Evolutionary conservation across 192 early-diverging fungal genomes (phyloP).

Genomic region (Backusella psychrophila): DNA sequence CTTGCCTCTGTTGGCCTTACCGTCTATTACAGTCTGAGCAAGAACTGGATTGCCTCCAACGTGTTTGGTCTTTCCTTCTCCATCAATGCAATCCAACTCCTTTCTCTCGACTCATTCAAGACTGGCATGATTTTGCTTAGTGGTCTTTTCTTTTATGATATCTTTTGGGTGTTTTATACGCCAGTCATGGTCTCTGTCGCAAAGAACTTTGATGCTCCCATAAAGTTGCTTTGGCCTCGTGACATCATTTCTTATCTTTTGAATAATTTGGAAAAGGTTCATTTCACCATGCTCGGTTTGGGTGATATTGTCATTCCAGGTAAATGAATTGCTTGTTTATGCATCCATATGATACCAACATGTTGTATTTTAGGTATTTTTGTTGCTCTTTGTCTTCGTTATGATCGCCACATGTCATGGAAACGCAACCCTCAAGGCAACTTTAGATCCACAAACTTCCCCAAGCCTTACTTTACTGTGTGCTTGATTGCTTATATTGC

Average conservation of each 20-base stretch:
- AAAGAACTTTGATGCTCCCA: slow-evolving; percentile 93
- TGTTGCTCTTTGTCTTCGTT: slow-evolving; percentile 86
- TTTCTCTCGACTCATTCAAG: slow-evolving; percentile 93
- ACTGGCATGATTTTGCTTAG: slow-evolving; percentile 91
- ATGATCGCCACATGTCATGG: slow-evolving; percentile 80
- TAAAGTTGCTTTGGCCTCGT: slow-evolving; percentile 92
- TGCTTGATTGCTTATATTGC: slow-evolving; percentile 77
- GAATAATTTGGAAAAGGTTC: slow-evolving; percentile 40
- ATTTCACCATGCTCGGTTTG: slow-evolving; percentile 92
- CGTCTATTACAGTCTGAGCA: slow-evolving; percentile 73
- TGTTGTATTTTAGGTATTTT: slow-evolving; percentile 64
- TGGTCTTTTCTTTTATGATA: slow-evolving; percentile 94
- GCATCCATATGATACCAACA: background rate
- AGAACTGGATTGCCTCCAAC: slow-evolving; percentile 94
- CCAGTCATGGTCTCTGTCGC: slow-evolving; percentile 98
- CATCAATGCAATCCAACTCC: slow-evolving; percentile 77
- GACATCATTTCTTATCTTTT: slow-evolving; percentile 53
- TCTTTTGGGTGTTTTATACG: slow-evolving; percentile 99
- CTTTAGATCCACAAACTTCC: slow-evolving; percentile 58
- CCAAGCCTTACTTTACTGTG: slow-evolving; percentile 85
- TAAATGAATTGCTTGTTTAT: slow-evolving; percentile 4
- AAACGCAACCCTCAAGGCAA: slow-evolving; percentile 52
- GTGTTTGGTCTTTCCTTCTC: slow-evolving; percentile 87
- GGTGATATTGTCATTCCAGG: slow-evolving; percentile 98
- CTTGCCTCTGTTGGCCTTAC: slow-evolving; percentile 60